These are phyloP conservation scores for Podila verticillata DNA, from an alignment of 192 early-diverging fungal species.

Conservation along the genomic window DNA sequence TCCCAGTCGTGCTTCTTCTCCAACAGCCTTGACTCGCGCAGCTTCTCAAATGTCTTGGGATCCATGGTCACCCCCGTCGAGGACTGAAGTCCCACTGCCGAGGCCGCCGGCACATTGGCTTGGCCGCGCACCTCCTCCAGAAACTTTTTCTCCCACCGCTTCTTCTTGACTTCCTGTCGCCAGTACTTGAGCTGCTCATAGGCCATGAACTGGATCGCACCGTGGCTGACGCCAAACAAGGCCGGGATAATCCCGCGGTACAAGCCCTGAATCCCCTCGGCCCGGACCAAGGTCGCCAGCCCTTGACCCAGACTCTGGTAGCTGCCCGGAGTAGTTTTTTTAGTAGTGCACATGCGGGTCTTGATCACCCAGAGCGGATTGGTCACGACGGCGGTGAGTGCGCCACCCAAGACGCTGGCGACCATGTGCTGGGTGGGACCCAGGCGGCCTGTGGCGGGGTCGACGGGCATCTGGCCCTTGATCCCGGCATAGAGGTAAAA, in stretches of 20 bases:
- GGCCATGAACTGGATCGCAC: conserved; percentile 97
- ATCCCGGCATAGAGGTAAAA: conserved; percentile 89
- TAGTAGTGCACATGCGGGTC: conserved; percentile 82
- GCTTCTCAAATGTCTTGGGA: conserved; percentile 30
- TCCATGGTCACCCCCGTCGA: conserved; percentile 26
- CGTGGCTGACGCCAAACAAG: conserved; percentile 93
- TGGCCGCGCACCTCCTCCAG: conserved; percentile 33
- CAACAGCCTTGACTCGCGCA: conserved; percentile 29
- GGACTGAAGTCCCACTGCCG: neutral
- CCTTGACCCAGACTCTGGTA: conserved; percentile 77
- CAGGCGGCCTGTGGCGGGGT: conserved; percentile 61
- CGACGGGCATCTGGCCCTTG: conserved; percentile 71
- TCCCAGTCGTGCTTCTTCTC: conserved; percentile 49
- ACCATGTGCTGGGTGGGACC: conserved; percentile 81
- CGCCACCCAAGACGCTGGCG: conserved; percentile 59
- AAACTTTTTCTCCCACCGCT: conserved; percentile 45
- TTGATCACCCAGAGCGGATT: conserved; percentile 91
- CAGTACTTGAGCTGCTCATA: conserved; percentile 97
- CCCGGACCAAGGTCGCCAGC: conserved; percentile 60
- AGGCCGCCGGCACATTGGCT: conserved; percentile 1
- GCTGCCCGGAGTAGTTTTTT: conserved; percentile 59
- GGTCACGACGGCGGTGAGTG: conserved; percentile 73
- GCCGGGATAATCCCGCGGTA: conserved; percentile 88
- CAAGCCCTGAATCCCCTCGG: conserved; percentile 80
- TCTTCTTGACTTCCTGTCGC: conserved; percentile 52